A percentile compares a stretch with the other conserved stretches of the same genome.
phyloP scores from a whole-genome alignment of 2,329 filamentous ascomycete genomes.

The Penicillium griseofulvum region DNA sequence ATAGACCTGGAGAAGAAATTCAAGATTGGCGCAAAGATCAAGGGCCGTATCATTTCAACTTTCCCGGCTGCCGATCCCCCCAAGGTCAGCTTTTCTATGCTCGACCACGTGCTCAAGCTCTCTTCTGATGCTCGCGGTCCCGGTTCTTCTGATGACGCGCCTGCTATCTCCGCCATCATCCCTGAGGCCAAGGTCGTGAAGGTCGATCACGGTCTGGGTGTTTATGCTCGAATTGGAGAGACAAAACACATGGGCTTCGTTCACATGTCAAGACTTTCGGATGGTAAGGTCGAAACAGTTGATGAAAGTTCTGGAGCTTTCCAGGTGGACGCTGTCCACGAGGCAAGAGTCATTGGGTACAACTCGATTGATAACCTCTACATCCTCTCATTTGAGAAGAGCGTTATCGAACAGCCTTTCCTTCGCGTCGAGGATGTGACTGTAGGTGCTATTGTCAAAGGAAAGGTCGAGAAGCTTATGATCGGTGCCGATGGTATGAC shows the following conservation, averaged over 20 bases:
- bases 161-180: conserved; percentile 64
- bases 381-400: conserved; percentile 78
- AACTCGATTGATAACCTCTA: conserved; percentile 84
- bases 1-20: conserved; percentile 72
- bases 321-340: conserved; percentile 74
- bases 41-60: conserved; percentile 82
- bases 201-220: conserved; percentile 74
- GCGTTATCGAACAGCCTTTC: conserved; percentile 80
- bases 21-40: conserved; percentile 79
- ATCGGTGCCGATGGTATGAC: conserved; percentile 74
- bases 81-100: conserved; percentile 82
- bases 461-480: conserved; percentile 79
- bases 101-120: conserved; percentile 80
- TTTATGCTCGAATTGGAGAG: conserved; percentile 72
- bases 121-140: conserved; percentile 30
- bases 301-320: conserved; percentile 74
- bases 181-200: conserved; percentile 75
- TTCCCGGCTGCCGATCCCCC: conserved; percentile 75
- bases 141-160: conserved; percentile 47
- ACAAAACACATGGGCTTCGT: conserved; percentile 75
- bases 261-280: conserved; percentile 88
- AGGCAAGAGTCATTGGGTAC: conserved; percentile 79
- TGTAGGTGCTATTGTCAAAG: conserved; percentile 75
- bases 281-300: conserved; percentile 82
- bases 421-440: conserved; percentile 88